A percentile compares a stretch with the other conserved stretches of the same genome.
Conservation (phyloP, 2,329 filamentous ascomycete species). For the Zymoseptoria brevis region DNA sequence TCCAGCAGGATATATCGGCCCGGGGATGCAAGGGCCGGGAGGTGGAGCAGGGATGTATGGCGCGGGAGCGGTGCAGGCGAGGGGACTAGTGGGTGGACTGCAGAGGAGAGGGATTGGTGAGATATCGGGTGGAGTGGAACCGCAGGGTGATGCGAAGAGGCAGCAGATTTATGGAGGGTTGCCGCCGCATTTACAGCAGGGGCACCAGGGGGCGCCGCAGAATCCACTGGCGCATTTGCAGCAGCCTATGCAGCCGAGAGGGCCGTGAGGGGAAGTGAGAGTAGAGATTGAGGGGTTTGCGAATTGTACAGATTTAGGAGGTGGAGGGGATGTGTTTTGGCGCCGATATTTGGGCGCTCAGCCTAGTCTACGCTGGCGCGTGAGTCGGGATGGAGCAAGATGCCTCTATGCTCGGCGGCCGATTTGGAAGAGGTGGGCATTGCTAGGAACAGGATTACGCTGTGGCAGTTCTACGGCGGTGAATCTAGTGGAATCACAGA, state of each 20-base stretch:
- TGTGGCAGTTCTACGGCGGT: neutral
- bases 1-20: slow-evolving; percentile 35
- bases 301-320: neutral
- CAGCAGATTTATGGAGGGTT: slow-evolving; percentile 47
- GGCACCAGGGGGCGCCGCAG: slow-evolving; percentile 37
- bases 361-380: too few species aligned
- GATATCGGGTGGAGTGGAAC: slow-evolving; percentile 46
- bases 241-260: slow-evolving; percentile 12
- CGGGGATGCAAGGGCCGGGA: slow-evolving; percentile 7
- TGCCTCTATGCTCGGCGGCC: too few species aligned
- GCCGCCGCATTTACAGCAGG: slow-evolving; percentile 28
- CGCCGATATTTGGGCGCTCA: too few species aligned
- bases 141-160: slow-evolving; percentile 47
- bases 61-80: neutral
- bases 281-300: neutral
- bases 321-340: neutral
- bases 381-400: too few species aligned
- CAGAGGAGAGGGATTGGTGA: slow-evolving; percentile 55
- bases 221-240: slow-evolving; percentile 23
- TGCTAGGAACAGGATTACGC: neutral
- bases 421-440: too few species aligned
- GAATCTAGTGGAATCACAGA: neutral
- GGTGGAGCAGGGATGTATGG: neutral
- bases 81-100: slow-evolving; percentile 9
- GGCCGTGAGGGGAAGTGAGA: neutral